A percentile compares a stretch with the other conserved stretches of the same genome.
Conservation (phyloP, 2,329 filamentous ascomycete species). For the Ophiostoma sp. region DNA sequence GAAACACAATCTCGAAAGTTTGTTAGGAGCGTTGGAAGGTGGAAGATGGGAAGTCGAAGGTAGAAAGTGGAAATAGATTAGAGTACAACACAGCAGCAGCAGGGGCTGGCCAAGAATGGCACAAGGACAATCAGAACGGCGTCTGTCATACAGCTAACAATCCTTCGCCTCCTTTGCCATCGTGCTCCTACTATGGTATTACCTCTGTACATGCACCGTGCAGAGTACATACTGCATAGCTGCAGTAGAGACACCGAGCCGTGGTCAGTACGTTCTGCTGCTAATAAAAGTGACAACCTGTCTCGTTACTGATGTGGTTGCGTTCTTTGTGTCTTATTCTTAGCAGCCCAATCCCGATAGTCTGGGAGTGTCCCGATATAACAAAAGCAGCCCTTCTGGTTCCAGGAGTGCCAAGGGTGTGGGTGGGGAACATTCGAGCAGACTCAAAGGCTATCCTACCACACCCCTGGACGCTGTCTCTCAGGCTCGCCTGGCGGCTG, state of each 20-base stretch:
- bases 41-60: neutral
- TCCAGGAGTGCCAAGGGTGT: slow-evolving; percentile 6
- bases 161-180: neutral
- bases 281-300: neutral
- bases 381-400: slow-evolving; percentile 8
- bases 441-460: neutral
- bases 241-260: neutral
- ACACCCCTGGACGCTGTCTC: slow-evolving; percentile 3
- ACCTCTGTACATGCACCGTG: too few relatives aligned
- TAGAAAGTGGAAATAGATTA: neutral
- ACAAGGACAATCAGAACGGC: neutral
- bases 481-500: neutral
- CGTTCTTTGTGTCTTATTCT: slow-evolving; percentile 1
- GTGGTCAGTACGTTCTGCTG: neutral
- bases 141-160: neutral
- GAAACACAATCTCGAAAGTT: neutral
- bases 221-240: too few relatives aligned
- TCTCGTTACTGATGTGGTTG: neutral
- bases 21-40: neutral
- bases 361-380: slow-evolving; percentile 19
- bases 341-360: slow-evolving; percentile 17
- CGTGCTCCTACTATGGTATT: too few relatives aligned
- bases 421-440: slow-evolving; percentile 1
- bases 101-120: neutral
- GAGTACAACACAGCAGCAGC: neutral